Evolutionary conservation across 2,329 filamentous ascomycete species (phyloP), one percentile per base, ranked within the genome.

Genomic region (Fusarium sp.): DNA sequence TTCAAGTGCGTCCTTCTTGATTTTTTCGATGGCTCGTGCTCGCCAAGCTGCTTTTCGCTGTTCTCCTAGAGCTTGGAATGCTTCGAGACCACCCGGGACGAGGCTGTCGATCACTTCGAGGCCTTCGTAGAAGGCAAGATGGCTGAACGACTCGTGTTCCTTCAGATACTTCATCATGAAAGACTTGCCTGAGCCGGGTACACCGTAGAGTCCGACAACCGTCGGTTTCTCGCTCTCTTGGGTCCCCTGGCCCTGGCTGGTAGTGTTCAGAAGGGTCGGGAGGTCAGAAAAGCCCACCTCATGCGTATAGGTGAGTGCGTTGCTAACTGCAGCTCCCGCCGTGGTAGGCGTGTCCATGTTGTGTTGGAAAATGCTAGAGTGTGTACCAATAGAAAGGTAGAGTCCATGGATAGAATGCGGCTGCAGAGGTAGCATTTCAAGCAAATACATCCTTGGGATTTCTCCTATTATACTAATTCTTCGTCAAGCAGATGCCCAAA

Each of bases 121-220:
- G 16, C 89, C 89, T 69, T 92, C 89, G 56, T 84, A 87, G 71
- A 89, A 89, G 0, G 42, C 29, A 72, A 88, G 89, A 0, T 78
- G 2, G 80, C 63, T 14, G 80, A 18, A 3, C 71, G 11, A 33
- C n/a, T n/a, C n/a, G n/a, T n/a, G n/a, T n/a, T n/a, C 31, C 77
- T 82, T 81, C 7, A 91, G 74, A 10, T 85, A 56, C 0, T 82
- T 74, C 16, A 90, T 67, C 8, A 88, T 66, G 42, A 78, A 83
- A 0, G 86, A 84, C 77, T 91, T 91, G 6, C 89, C 89, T n/a
- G 79, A 86, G 1, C 88, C 88, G 2, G 88, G 81, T 40, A 91
- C 22, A 7, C 89, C 89, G 68, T 91, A 91, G 2, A 91, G 61
- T 4, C 88, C 88, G 33, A 91, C 79, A 20, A 91, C 78, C 3